Evolutionary conservation across 176 grass and related monocot species (phyloP).

Genomic region (Oryza australiensis): DNA sequence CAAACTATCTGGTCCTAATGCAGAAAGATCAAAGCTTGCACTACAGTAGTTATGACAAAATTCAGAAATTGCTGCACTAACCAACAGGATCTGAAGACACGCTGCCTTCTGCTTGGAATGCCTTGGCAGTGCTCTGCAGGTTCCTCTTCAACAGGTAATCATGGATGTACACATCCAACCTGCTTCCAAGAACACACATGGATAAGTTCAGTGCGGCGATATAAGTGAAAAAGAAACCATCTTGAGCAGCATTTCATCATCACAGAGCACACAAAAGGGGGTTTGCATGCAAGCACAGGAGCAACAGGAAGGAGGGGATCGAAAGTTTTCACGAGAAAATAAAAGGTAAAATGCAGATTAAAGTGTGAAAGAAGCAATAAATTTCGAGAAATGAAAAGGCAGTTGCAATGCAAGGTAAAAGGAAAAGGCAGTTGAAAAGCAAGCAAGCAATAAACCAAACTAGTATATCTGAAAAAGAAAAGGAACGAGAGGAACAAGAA

Average conservation of each 20-base stretch:
- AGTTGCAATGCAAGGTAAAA: neutral
- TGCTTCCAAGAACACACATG: slow-evolving; percentile 39
- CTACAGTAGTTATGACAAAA: neutral
- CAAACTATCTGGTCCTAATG: slow-evolving; percentile 3
- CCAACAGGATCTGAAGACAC: slow-evolving; percentile 64
- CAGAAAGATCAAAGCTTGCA: neutral
- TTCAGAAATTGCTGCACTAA: slow-evolving; percentile 34
- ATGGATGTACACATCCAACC: slow-evolving; percentile 79
- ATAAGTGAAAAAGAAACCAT: neutral
- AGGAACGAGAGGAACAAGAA: neutral
- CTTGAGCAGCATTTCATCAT: neutral
- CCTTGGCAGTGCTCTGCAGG: slow-evolving; percentile 60
- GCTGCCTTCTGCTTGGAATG: slow-evolving; percentile 61
- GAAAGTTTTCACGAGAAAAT: neutral
- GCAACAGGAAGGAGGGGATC: neutral
- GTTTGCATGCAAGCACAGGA: neutral
- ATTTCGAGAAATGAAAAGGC: neutral
- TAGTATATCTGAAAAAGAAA: neutral
- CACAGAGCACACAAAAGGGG: neutral
- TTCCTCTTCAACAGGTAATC: slow-evolving; percentile 77
- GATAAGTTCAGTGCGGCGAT: neutral
- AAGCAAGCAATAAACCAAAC: slow-evolving; percentile 5
- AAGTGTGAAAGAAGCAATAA: slow-evolving; percentile 14
- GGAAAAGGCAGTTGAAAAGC: neutral
- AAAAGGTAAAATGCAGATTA: neutral